phyloP scores from a whole-genome alignment of 257 asterid species.

The Petunia secreta region DNA sequence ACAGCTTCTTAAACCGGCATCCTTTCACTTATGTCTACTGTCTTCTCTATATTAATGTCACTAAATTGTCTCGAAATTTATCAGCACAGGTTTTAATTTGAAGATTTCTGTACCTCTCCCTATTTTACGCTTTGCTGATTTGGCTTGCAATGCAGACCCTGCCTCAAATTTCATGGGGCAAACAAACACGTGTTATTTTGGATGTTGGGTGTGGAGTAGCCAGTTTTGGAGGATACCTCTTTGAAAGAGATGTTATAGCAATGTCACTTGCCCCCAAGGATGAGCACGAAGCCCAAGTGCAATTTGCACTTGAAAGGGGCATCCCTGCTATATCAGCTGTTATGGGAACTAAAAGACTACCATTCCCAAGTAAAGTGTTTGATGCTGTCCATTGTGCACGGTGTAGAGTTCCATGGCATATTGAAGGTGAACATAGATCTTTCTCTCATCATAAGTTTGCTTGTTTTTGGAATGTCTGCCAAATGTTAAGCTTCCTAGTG shows the following conservation, averaged over 20 bases:
- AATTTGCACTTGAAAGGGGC: conserved; percentile 40
- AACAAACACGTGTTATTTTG: conserved; percentile 38
- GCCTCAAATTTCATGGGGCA: conserved; percentile 39
- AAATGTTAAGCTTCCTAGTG: not conserved
- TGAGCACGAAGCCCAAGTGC: conserved; percentile 47
- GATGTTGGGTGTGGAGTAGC: conserved; percentile 50
- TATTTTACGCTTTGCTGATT: not conserved
- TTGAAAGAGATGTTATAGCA: conserved; percentile 41
- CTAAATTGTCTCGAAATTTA: conserved; percentile 2
- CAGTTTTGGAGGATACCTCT: conserved; percentile 43
- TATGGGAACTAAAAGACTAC: conserved; percentile 40
- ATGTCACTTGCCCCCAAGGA: conserved; percentile 48
- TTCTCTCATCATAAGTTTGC: not conserved
- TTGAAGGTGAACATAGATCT: conserved; percentile 30
- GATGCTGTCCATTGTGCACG: conserved; percentile 46
- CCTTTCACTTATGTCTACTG: not conserved
- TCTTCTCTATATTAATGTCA: not conserved
- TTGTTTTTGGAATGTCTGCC: not conserved
- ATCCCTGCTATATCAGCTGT: conserved; percentile 41
- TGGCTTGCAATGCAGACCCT: conserved; percentile 33
- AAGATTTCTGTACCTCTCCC: not conserved
- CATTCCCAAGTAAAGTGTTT: conserved; percentile 37
- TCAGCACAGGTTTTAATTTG: not conserved
- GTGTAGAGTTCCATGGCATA: conserved; percentile 44
- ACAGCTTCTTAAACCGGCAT: not conserved